Conservation (phyloP, 176 grass and related monocot species). For the Guadua angustifolia region DNA sequence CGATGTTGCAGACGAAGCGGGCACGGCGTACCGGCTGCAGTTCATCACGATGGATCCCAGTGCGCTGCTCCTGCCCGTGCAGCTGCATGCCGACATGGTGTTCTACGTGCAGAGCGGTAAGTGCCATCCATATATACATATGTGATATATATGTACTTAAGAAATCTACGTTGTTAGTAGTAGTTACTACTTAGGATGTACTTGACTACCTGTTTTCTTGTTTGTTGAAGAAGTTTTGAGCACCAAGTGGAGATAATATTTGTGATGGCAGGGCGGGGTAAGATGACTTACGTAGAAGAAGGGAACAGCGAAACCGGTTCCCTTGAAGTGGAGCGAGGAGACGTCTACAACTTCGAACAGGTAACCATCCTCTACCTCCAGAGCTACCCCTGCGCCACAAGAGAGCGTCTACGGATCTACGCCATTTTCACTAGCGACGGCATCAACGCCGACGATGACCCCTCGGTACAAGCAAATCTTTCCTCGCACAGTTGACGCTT, state of each 20-base stretch:
- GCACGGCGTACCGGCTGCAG: constrained; percentile 63
- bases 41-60: constrained; percentile 87
- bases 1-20: constrained; percentile 63
- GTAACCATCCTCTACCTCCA: constrained; percentile 69
- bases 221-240: background rate
- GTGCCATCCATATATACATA: background rate
- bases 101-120: constrained; percentile 89
- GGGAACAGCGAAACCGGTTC: constrained; percentile 45
- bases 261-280: constrained; percentile 49
- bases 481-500: too few relatives aligned
- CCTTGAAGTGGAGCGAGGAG: constrained; percentile 60
- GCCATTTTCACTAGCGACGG: constrained; percentile 69
- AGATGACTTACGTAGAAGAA: constrained; percentile 56
- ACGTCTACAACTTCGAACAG: constrained; percentile 77
- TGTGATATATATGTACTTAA: background rate
- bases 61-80: constrained; percentile 79
- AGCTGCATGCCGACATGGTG: constrained; percentile 76
- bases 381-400: constrained; percentile 60
- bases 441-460: constrained; percentile 54
- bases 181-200: background rate
- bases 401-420: constrained; percentile 67
- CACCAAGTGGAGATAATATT: background rate
- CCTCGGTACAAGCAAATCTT: constrained; percentile 33
- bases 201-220: background rate
- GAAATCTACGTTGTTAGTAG: background rate